phyloP scores from a whole-genome alignment of 345 rosid genomes.

The Orychophragmus violaceus region DNA sequence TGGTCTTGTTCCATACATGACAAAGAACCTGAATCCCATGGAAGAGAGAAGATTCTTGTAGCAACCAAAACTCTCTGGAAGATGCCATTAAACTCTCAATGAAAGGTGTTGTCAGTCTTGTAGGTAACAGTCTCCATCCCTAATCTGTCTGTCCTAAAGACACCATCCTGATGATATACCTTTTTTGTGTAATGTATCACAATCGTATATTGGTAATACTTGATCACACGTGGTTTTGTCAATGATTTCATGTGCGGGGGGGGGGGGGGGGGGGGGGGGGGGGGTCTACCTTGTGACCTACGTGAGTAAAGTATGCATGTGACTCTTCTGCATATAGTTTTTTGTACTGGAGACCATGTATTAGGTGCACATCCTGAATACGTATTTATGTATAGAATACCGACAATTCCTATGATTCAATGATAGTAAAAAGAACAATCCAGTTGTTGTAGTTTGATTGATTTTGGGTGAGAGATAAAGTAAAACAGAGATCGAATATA shows the following conservation, averaged over 20 bases:
- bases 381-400: constrained; percentile 6
- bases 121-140: constrained; percentile 31
- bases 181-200: constrained; percentile 30
- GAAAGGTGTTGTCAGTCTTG: constrained; percentile 32
- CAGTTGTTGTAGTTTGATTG: background rate
- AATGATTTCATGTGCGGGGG: constrained; percentile 7
- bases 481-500: too few relatives aligned
- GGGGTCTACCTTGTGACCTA: constrained; percentile 27
- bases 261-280: too few relatives aligned
- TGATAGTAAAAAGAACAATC: background rate
- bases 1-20: constrained; percentile 60
- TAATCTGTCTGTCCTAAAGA: constrained; percentile 1
- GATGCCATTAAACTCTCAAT: constrained; percentile 44
- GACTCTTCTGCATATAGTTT: constrained; percentile 20
- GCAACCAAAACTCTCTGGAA: constrained; percentile 66
- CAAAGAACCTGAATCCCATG: constrained; percentile 65
- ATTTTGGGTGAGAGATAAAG: constrained; percentile 11
- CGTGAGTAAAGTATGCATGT: constrained; percentile 30
- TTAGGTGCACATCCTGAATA: constrained; percentile 23
- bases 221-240: constrained; percentile 25
- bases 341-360: constrained; percentile 18
- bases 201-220: constrained; percentile 17
- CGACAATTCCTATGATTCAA: constrained; percentile 16
- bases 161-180: constrained; percentile 12
- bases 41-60: constrained; percentile 62